These are phyloP conservation scores for Saccharomyces hybrid DNA, from an alignment of 1,139 yeast species.

Conservation along the genomic window DNA sequence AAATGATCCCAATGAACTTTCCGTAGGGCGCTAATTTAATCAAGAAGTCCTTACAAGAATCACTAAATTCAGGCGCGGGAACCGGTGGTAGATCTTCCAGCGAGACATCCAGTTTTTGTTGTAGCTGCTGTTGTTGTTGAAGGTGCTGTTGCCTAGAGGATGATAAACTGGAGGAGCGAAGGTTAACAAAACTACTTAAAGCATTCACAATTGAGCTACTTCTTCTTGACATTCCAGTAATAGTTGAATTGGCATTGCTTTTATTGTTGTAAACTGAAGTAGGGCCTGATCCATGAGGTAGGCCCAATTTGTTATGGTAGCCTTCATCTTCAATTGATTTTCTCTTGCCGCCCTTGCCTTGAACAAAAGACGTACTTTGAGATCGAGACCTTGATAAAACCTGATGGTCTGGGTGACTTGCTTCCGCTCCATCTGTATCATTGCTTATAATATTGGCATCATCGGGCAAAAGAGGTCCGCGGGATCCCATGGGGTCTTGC, in stretches of 20 bases:
- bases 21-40: constrained; percentile 33
- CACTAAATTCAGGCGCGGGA: constrained; percentile 32
- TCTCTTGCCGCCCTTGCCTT: not conserved
- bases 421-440: not conserved
- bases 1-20: constrained; percentile 34
- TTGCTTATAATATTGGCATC: not conserved
- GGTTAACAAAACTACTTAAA: constrained; percentile 31
- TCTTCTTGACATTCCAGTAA: constrained; percentile 25
- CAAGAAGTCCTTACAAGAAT: constrained; percentile 34
- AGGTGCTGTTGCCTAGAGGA: constrained; percentile 11
- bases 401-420: not conserved
- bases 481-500: not conserved
- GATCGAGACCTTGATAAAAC: not conserved
- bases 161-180: constrained; percentile 25
- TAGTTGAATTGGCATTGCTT: constrained; percentile 8
- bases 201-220: constrained; percentile 34
- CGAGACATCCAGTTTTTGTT: constrained; percentile 10
- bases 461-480: not conserved
- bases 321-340: not conserved
- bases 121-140: constrained; percentile 4
- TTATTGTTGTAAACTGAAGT: constrained; percentile 3
- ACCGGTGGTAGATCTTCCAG: constrained; percentile 22
- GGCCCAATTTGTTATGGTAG: not conserved
- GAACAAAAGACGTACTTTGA: not conserved
- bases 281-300: constrained; percentile 2